Conservation (phyloP, 2,329 filamentous ascomycete genomes). For the Neonectria ditissima region DNA sequence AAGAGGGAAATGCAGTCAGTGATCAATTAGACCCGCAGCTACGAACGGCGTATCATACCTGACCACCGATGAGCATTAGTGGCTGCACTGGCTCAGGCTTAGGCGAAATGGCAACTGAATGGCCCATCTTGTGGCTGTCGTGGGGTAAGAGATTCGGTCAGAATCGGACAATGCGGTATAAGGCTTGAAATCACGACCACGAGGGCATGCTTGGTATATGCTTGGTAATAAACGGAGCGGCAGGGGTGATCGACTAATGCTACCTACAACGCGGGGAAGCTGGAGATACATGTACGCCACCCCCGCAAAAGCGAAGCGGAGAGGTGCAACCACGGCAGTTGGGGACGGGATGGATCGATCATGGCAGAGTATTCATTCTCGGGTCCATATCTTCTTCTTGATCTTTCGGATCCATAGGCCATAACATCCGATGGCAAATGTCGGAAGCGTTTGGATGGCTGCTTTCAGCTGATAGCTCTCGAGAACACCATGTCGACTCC, state of each 20-base stretch:
- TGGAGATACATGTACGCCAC: slow-evolving; percentile 17
- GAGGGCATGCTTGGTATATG: background rate
- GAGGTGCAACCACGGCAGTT: slow-evolving; percentile 23
- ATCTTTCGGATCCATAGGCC: background rate
- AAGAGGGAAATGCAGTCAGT: background rate
- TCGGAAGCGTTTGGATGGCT: background rate
- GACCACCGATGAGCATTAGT: slow-evolving; percentile 34
- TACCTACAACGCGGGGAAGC: background rate
- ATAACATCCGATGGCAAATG: slow-evolving; percentile 3
- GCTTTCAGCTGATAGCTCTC: background rate
- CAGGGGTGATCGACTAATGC: background rate
- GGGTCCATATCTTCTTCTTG: background rate
- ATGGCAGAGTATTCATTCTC: background rate
- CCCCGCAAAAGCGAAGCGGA: slow-evolving; percentile 23
- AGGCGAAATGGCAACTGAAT: background rate
- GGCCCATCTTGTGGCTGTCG: background rate
- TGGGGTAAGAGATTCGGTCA: background rate
- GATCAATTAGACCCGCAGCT: background rate
- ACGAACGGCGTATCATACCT: slow-evolving; percentile 22
- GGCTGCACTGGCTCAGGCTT: slow-evolving; percentile 7
- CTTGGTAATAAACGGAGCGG: background rate
- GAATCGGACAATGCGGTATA: background rate
- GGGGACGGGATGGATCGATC: slow-evolving; percentile 11
- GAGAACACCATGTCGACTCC: slow-evolving; percentile 16
- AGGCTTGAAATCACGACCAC: background rate